Evolutionary conservation across 768 basidiomycete species (phyloP).

Genomic region (Tulasnella calospora): DNA sequence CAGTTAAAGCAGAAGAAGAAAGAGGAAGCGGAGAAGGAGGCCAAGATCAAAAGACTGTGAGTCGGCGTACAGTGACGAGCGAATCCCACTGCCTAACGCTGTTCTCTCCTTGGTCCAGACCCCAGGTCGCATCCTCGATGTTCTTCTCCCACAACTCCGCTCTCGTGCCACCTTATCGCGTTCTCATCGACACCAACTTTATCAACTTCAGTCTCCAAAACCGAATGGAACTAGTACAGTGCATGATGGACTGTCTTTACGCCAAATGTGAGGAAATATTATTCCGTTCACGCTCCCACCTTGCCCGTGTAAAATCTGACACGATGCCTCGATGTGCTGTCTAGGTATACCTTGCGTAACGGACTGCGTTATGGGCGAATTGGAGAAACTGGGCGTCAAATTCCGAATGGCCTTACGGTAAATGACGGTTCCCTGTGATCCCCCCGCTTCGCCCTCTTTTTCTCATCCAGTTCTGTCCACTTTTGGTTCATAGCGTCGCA

Average conservation of each 20-base stretch:
- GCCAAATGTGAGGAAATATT: constrained; percentile 72
- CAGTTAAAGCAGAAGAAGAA: constrained; percentile 84
- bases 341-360: constrained; percentile 98
- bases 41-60: constrained; percentile 72
- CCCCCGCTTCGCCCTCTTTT: constrained; percentile 25
- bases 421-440: constrained; percentile 32
- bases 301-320: background rate
- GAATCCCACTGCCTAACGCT: background rate
- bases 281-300: background rate
- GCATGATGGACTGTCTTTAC: constrained; percentile 99
- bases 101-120: constrained; percentile 43
- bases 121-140: constrained; percentile 82
- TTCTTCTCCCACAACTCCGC: constrained; percentile 94
- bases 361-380: constrained; percentile 96
- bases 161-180: constrained; percentile 93
- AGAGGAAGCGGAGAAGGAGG: constrained; percentile 72
- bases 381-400: constrained; percentile 94
- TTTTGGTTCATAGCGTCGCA: constrained; percentile 63
- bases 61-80: constrained; percentile 35
- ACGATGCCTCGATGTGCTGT: background rate
- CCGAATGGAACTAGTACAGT: constrained; percentile 88
- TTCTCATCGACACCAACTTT: constrained; percentile 98
- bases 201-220: constrained; percentile 99
- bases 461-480: background rate
- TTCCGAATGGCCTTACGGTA: constrained; percentile 92